phyloP scores from a whole-genome alignment of 768 basidiomycete genomes.

The Tulasnella sp. region DNA sequence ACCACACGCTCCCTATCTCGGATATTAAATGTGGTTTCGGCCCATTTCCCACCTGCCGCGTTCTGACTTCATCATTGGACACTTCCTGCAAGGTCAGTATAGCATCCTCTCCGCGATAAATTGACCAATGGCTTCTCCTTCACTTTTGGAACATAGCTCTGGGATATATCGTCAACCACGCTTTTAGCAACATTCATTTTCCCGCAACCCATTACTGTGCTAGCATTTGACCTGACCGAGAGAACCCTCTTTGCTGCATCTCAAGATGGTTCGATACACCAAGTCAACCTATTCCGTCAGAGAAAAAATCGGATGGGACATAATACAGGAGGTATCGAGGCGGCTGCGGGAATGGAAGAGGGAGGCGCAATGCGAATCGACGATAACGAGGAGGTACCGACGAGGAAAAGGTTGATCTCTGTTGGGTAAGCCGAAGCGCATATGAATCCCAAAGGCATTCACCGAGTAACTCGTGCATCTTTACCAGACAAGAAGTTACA shows the following conservation, averaged over 20 bases:
- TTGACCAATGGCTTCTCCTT: background rate
- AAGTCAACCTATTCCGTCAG: conserved; percentile 72
- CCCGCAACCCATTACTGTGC: conserved; percentile 62
- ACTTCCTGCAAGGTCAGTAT: conserved; percentile 79
- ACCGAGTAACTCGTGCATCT: background rate
- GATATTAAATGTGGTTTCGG: conserved; percentile 79
- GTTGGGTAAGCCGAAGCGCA: conserved; percentile 49
- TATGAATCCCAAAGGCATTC: background rate
- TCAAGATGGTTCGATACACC: conserved; percentile 66
- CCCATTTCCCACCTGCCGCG: conserved; percentile 66
- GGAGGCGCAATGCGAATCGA: conserved; percentile 66
- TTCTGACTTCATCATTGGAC: conserved; percentile 79
- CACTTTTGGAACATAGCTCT: conserved; percentile 50
- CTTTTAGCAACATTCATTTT: conserved; percentile 86
- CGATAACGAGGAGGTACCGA: conserved; percentile 34
- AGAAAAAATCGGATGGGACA: conserved; percentile 52
- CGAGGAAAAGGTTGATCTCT: conserved; percentile 59
- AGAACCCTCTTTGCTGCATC: conserved; percentile 86
- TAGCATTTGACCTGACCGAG: conserved; percentile 81
- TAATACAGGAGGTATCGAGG: conserved; percentile 46
- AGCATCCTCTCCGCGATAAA: background rate
- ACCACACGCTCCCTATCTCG: conserved; percentile 88
- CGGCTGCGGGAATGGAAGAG: conserved; percentile 68
- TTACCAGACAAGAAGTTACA: conserved; percentile 63
- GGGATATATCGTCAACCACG: conserved; percentile 70